phyloP scores from a whole-genome alignment of 2,329 filamentous ascomycete species.

The Beauveria scarabaeidicola region DNA sequence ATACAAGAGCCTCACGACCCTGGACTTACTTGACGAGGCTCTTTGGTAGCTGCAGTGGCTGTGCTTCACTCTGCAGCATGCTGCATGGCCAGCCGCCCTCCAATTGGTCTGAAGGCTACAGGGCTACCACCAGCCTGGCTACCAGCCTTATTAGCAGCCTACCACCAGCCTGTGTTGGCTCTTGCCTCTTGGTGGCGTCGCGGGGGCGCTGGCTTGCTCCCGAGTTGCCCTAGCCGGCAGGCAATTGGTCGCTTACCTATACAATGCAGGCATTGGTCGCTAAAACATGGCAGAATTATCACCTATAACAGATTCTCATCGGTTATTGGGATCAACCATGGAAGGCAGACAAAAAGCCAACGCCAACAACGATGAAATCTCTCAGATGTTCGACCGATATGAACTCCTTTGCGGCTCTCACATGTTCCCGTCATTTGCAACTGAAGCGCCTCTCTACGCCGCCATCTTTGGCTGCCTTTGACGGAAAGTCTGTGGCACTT shows the following conservation, averaged over 20 bases:
- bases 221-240: neutral
- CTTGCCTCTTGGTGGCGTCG: neutral
- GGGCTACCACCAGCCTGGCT: neutral
- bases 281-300: no score
- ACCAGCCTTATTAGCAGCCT: no score
- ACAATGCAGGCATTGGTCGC: neutral
- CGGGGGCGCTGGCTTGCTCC: neutral
- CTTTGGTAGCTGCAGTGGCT: constrained; percentile 1
- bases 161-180: neutral
- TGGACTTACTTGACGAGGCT: neutral
- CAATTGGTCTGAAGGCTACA: neutral
- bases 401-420: no score
- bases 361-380: no score
- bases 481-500: neutral
- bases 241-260: neutral
- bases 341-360: no score
- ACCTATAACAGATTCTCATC: no score
- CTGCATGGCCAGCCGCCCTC: neutral
- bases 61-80: neutral
- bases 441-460: neutral
- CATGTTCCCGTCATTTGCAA: no score
- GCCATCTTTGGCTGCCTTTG: neutral
- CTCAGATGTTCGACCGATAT: no score
- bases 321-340: no score
- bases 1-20: neutral